Evolutionary conservation across 106 monocot species (phyloP).

Genomic region (Platanthera guangdongensis): DNA sequence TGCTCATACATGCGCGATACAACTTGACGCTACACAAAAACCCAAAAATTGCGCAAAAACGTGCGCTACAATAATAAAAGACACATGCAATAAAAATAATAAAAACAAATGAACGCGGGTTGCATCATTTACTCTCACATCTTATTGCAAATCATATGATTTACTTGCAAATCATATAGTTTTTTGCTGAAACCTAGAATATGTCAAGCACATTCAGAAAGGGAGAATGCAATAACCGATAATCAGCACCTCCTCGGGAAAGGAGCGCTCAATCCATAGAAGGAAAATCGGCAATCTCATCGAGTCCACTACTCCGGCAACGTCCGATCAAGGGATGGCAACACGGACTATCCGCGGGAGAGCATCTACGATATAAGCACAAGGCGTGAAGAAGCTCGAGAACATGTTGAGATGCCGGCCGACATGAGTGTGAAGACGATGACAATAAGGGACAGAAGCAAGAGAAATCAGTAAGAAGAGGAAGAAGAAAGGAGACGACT

Average conservation of each 20-base stretch:
- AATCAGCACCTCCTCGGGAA: background rate
- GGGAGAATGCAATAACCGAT: background rate
- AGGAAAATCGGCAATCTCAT: background rate
- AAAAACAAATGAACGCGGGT: too few relatives aligned
- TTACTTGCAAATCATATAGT: too few relatives aligned
- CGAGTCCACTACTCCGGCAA: background rate
- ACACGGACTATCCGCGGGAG: background rate
- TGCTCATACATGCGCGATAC: too few relatives aligned
- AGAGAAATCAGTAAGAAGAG: background rate
- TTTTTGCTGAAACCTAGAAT: background rate
- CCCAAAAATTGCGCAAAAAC: too few relatives aligned
- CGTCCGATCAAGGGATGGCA: background rate
- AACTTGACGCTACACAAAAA: too few relatives aligned
- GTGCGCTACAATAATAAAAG: too few relatives aligned
- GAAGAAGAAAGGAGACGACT: too few relatives aligned
- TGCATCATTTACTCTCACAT: too few relatives aligned
- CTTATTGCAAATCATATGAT: too few relatives aligned
- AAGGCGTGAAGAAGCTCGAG: background rate
- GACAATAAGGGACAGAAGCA: background rate
- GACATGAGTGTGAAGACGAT: background rate
- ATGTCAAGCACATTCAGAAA: background rate
- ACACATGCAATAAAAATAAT: too few relatives aligned
- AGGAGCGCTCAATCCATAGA: constrained; percentile 4
- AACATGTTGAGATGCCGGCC: background rate
- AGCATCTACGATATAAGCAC: background rate